These are phyloP conservation scores for Pseudozyma sp. DNA, from an alignment of 1,284 basidiomycete species.

Conservation along the genomic window DNA sequence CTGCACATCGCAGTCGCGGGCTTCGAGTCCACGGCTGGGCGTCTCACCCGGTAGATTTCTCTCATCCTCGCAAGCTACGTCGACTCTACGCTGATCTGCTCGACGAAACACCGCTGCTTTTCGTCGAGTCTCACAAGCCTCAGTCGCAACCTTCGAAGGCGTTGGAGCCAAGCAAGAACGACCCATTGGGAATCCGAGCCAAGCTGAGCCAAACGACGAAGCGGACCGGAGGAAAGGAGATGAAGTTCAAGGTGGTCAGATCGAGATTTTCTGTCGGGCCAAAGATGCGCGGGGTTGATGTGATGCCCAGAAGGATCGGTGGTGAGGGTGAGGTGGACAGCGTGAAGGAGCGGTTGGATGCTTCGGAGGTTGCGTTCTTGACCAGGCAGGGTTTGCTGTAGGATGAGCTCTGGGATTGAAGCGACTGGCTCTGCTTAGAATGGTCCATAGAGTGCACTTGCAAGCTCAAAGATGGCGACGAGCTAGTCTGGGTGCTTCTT, in stretches of 20 bases:
- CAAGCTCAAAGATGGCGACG: too few relatives aligned
- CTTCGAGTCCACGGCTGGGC: constrained; percentile 28
- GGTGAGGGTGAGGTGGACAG: not conserved
- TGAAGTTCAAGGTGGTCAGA: constrained; percentile 15
- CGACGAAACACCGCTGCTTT: constrained; percentile 12
- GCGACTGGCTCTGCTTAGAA: too few relatives aligned
- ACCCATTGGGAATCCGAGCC: constrained; percentile 19
- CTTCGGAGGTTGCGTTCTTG: not conserved
- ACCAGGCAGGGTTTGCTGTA: too few relatives aligned
- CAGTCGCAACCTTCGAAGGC: not conserved
- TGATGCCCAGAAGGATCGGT: not conserved
- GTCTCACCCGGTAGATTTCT: constrained; percentile 30
- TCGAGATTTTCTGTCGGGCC: constrained; percentile 19
- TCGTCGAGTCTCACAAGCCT: not conserved
- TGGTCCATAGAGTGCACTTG: too few relatives aligned
- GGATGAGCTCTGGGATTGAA: too few relatives aligned
- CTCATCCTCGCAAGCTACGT: constrained; percentile 1
- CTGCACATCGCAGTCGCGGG: constrained; percentile 6
- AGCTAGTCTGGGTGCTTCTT: too few relatives aligned
- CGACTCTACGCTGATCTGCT: constrained; percentile 28
- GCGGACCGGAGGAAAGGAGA: too few relatives aligned
- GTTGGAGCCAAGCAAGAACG: constrained; percentile 6
- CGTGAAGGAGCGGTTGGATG: not conserved
- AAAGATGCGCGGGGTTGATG: not conserved
- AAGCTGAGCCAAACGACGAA: not conserved